Evolutionary conservation across 371 early-diverging fungal species (phyloP), one percentile per base, ranked within the genome.

Genomic region (Fennellomyces sp.): DNA sequence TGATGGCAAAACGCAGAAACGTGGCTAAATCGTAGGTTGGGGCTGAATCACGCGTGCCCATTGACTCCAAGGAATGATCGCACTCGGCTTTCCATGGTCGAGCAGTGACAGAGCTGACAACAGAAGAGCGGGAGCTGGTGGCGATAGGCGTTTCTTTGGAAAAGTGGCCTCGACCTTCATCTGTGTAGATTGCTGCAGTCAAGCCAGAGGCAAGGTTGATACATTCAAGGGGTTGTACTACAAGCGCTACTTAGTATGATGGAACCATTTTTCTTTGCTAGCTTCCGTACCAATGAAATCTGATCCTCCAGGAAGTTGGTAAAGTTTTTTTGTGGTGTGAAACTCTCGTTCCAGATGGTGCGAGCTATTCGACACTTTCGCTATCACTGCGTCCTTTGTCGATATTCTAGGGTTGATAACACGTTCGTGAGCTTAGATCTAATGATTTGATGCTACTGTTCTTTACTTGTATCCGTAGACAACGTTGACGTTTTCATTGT

Each of bases 1-100:
- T 73, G 41, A 76, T 79, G 17, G 80, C 80, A 52, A 79, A 76
- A 3, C 71, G 68, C 5, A 79, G 47, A 52, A 79, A 79, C 0
- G 79, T 79, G 19, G 69, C 60, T 27, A 79, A 61, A 49, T 79
- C 80, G 48, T 66, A 73, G 1, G 28, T 29, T 7, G 52, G 30
- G 17, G 58, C 25, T 27, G 29, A 48, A 29, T 42, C 29, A 3
- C 28, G 38, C 25, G 52, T 51, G 3, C 48, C 54, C 54, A 78
- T 59, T 0, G 68, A 64, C 13, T 71, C 71, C 30, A 70, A n/a
- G n/a, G n/a, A n/a, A n/a, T n/a, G n/a, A n/a, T n/a, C n/a, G n/a
- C n/a, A n/a, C n/a, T n/a, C n/a, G n/a, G n/a, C n/a, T n/a, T n/a
- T n/a, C n/a, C n/a, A n/a, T n/a, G n/a, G n/a, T n/a, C n/a, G n/a